Evolutionary conservation across 1,284 basidiomycete species (phyloP).

Genomic region (Microbotryum lychnidis-dioicae): DNA sequence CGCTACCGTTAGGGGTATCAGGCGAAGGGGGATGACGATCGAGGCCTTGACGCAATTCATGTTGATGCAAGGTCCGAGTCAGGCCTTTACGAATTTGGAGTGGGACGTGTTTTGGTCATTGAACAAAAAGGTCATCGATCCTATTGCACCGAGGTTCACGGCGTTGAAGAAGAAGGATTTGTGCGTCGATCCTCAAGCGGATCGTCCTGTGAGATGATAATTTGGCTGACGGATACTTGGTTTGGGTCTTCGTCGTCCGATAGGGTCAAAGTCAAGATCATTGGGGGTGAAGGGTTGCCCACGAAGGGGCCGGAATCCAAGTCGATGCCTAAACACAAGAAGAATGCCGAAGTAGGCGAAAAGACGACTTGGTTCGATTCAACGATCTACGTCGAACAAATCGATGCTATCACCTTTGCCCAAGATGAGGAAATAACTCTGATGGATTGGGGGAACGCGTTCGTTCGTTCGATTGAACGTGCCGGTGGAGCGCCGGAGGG

Average conservation of each 20-base stretch:
- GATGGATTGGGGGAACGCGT: conserved; percentile 99
- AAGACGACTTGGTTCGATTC: conserved; percentile 82
- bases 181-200: conserved; percentile 38
- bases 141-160: conserved; percentile 85
- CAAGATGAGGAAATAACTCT: conserved; percentile 94
- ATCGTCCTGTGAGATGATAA: conserved; percentile 4
- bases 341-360: conserved; percentile 84
- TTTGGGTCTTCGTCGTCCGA: background rate
- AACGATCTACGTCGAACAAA: conserved; percentile 79
- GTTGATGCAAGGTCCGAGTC: conserved; percentile 89
- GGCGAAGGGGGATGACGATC: conserved; percentile 91
- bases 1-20: conserved; percentile 93
- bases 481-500: conserved; percentile 45
- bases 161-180: conserved; percentile 65
- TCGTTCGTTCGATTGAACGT: conserved; percentile 61
- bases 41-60: conserved; percentile 95
- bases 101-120: conserved; percentile 97
- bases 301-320: conserved; percentile 63
- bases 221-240: background rate
- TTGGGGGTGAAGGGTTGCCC: conserved; percentile 47
- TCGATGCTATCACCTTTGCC: conserved; percentile 77
- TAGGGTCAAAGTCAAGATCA: conserved; percentile 70
- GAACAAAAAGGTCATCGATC: conserved; percentile 97
- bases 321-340: conserved; percentile 77
- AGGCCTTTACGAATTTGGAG: conserved; percentile 85